Conservation (phyloP, 129 eudicot species). For the Chrysanthemum makinoi region DNA sequence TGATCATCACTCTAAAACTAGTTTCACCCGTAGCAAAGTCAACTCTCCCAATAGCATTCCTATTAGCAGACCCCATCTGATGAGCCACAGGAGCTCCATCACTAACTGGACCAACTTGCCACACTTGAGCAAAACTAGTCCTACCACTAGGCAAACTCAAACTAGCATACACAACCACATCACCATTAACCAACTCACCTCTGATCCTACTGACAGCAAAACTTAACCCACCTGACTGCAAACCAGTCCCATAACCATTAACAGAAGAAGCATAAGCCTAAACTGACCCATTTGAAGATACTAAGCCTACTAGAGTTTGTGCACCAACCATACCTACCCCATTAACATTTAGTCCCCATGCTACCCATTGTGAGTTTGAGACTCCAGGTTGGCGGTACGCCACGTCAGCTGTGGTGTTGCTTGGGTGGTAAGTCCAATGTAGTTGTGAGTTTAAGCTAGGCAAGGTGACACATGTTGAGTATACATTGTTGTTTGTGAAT, state of each 20-base stretch:
- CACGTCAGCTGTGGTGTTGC: too few relatives aligned
- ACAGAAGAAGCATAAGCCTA: constrained; percentile 50
- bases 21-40: constrained; percentile 55
- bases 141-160: too few relatives aligned
- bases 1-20: too few relatives aligned
- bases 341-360: too few relatives aligned
- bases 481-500: too few relatives aligned
- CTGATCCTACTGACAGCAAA: constrained; percentile 44
- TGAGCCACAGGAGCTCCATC: constrained; percentile 41
- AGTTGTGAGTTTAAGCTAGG: too few relatives aligned
- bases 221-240: constrained; percentile 42
- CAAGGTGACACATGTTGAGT: too few relatives aligned
- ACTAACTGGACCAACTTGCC: constrained; percentile 64
- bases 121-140: constrained; percentile 68
- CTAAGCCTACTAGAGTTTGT: constrained; percentile 61
- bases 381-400: too few relatives aligned
- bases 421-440: too few relatives aligned
- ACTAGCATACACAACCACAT: too few relatives aligned
- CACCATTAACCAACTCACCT: constrained; percentile 35
- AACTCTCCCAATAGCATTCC: constrained; percentile 41
- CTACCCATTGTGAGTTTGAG: too few relatives aligned
- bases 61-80: constrained; percentile 32
- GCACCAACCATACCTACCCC: constrained; percentile 55
- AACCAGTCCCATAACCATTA: constrained; percentile 17
- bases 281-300: constrained; percentile 40